These are phyloP conservation scores for Boletus pseudo-olivaceus DNA, from an alignment of 768 basidiomycete species.

Conservation along the genomic window DNA sequence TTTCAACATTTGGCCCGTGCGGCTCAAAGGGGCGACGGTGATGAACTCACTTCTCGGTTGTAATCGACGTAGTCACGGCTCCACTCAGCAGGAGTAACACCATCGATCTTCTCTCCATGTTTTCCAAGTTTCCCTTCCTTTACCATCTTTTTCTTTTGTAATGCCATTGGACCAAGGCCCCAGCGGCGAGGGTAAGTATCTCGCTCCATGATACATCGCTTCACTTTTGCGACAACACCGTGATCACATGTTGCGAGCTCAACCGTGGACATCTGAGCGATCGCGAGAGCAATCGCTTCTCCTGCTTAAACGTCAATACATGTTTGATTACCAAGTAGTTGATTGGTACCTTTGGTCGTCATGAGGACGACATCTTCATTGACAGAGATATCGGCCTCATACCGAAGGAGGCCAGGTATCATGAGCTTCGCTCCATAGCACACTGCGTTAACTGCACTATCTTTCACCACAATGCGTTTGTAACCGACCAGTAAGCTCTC, in stretches of 20 bases:
- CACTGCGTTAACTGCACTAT: constrained; percentile 97
- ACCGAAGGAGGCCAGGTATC: constrained; percentile 97
- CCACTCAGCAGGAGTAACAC: constrained; percentile 89
- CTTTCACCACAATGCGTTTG: constrained; percentile 98
- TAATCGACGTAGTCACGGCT: constrained; percentile 93
- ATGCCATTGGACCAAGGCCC: constrained; percentile 96
- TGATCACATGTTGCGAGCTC: constrained; percentile 98
- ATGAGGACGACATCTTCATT: constrained; percentile 97
- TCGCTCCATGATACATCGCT: constrained; percentile 99
- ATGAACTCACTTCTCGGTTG: constrained; percentile 55
- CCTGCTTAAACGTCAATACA: constrained; percentile 38
- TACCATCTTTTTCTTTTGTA: constrained; percentile 97
- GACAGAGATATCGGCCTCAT: constrained; percentile 90
- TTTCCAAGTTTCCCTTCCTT: constrained; percentile 98
- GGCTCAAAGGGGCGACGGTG: not conserved
- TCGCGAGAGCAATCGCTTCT: constrained; percentile 91
- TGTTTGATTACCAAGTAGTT: not conserved
- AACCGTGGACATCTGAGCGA: constrained; percentile 98
- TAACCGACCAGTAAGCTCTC: constrained; percentile 94
- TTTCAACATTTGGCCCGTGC: constrained; percentile 4
- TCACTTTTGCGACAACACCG: constrained; percentile 98
- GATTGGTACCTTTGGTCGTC: constrained; percentile 85
- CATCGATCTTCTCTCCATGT: constrained; percentile 85
- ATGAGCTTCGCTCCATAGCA: constrained; percentile 99
- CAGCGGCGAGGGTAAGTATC: constrained; percentile 97